phyloP scores from a whole-genome alignment of 2,329 filamentous ascomycete genomes.

The Huntiella abstrusa region DNA sequence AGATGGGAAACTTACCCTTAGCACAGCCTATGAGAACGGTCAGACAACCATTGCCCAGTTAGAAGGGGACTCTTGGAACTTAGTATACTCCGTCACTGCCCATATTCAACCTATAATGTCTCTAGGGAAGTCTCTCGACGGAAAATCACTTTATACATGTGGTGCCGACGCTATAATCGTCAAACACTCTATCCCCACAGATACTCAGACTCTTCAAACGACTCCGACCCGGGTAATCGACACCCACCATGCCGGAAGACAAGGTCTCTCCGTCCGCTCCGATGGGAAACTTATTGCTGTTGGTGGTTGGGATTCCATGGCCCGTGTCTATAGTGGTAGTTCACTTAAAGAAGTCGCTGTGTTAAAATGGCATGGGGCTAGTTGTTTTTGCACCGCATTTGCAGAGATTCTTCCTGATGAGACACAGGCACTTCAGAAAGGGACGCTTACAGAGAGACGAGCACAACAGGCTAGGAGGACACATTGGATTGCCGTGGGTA shows the following conservation, averaged over 20 bases:
- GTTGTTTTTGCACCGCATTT: constrained; percentile 69
- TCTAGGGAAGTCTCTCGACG: constrained; percentile 33
- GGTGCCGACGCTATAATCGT: constrained; percentile 63
- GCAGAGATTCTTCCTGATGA: constrained; percentile 22
- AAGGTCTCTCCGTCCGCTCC: constrained; percentile 55
- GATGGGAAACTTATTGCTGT: constrained; percentile 76
- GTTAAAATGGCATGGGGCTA: constrained; percentile 82
- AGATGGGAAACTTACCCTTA: constrained; percentile 35
- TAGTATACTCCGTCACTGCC: constrained; percentile 43
- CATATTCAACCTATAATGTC: constrained; percentile 74
- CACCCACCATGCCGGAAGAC: constrained; percentile 82
- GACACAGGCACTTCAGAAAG: not conserved
- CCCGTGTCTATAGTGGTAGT: constrained; percentile 65
- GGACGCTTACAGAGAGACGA: constrained; percentile 40
- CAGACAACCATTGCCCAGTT: constrained; percentile 47
- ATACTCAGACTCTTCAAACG: not conserved
- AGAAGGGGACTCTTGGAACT: constrained; percentile 24
- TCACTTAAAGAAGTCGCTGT: constrained; percentile 77
- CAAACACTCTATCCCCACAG: constrained; percentile 47
- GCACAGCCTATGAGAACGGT: constrained; percentile 76
- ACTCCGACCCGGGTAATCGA: constrained; percentile 40
- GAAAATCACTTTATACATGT: constrained; percentile 54
- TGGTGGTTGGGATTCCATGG: constrained; percentile 73
- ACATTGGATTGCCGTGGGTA: constrained; percentile 80
- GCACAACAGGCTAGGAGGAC: constrained; percentile 44